Conservation (phyloP, 2,329 filamentous ascomycete species). For the Lachnellula arida region DNA sequence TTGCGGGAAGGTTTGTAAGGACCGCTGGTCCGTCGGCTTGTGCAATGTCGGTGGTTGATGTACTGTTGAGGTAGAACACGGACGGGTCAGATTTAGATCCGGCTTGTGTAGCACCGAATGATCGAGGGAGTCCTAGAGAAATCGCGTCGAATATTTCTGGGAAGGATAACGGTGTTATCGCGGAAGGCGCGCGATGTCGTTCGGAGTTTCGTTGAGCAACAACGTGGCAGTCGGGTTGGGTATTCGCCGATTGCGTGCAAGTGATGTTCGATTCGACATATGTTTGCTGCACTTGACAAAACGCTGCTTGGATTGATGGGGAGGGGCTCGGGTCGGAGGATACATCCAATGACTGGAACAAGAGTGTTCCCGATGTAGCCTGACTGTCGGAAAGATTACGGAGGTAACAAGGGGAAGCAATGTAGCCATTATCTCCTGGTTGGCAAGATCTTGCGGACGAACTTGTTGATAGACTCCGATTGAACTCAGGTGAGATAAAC, state of each 20-base stretch:
- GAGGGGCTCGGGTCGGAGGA: neutral
- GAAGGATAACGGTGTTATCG: slow-evolving; percentile 4
- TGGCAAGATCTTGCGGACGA: neutral
- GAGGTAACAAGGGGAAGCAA: slow-evolving; percentile 9
- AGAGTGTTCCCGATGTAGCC: neutral
- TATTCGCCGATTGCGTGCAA: neutral
- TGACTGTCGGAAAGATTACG: neutral
- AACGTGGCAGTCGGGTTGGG: slow-evolving; percentile 1
- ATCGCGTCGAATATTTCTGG: slow-evolving; percentile 4
- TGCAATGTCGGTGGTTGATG: neutral
- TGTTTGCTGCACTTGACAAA: neutral
- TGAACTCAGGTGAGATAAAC: slow-evolving; percentile 7
- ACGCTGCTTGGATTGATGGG: neutral
- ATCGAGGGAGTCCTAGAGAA: slow-evolving; percentile 3
- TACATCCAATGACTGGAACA: slow-evolving; percentile 2
- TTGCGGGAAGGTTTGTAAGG: neutral
- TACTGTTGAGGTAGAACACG: slow-evolving; percentile 6
- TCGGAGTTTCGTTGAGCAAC: slow-evolving; percentile 4
- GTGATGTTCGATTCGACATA: slow-evolving; percentile 4
- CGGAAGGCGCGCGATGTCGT: neutral
- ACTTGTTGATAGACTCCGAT: neutral
- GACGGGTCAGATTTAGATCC: slow-evolving; percentile 3
- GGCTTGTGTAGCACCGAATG: neutral
- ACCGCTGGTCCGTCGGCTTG: neutral
- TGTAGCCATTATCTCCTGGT: neutral